Evolutionary conservation across 257 asterid genomes (phyloP), one percentile per base, ranked within the genome.

Genomic region (Solanum verrucosum): DNA sequence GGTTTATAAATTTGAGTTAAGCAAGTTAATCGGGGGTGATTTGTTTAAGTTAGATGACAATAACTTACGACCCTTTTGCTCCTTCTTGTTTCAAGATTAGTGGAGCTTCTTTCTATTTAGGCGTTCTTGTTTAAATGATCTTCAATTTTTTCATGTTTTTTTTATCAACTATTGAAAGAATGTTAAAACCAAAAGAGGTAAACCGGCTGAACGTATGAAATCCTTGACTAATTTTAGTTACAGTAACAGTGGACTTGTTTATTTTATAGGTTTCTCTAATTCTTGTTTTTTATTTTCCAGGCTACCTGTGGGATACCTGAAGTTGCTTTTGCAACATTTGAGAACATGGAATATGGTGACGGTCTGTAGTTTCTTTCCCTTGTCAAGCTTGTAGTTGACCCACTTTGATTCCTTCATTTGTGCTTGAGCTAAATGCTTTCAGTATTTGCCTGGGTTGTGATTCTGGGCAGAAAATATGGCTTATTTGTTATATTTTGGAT

Each of bases 251-350:
- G 40, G 79, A 18, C 70, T 85, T 74, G 37, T 49, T 42, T 42
- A 40, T 21, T 85, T 27, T 1, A 16, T 44, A 79, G 38, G 38
- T 79, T 44, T 79, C 40, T 79, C 67, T 44, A 79, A 27, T 65
- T 56, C 87, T 20, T 31, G 38, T 37, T 90, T 33, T 87, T 84
- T 31, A 86, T 86, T 91, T 88, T 60, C 89, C 90, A 97, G 99
- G 99, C 99, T 90, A 93, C 97, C 84, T 95, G 99, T 75, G 99
- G 98, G 85, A 97, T 97, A 89, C 99, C 99, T 89, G 99, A 97
- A 93, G 90, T 97, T 89, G 94, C 99, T 72, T 92, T 92, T 89
- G 89, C 98, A 40, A 97, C 99, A 90, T 97, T 95, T 89, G 99
- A 97, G 91, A 97, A 97, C 91, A 97, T 97, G 99, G 99, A 97